Conservation (phyloP, 1,284 basidiomycete genomes). For the Microbotryum violaceum region DNA sequence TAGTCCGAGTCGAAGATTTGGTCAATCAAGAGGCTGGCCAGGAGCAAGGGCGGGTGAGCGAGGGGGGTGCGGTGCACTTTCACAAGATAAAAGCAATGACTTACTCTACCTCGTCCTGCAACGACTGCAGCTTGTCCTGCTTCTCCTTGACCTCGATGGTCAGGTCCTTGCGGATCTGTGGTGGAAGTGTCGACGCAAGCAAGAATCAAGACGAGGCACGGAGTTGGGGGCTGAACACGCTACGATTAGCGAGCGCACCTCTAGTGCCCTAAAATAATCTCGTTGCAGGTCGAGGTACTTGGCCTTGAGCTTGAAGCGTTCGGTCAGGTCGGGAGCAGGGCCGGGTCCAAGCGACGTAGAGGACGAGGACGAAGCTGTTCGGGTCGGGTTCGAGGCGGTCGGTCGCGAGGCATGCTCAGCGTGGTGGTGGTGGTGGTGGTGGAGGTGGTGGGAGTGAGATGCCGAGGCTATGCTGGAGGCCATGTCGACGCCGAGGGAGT, state of each 20-base stretch:
- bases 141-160: constrained; percentile 27
- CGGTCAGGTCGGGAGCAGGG: constrained; percentile 21
- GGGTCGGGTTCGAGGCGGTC: not conserved
- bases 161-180: constrained; percentile 22
- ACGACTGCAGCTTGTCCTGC: constrained; percentile 21
- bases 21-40: constrained; percentile 26
- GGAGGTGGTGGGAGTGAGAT: not conserved
- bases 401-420: not conserved
- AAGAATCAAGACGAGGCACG: not conserved
- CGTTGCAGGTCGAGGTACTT: constrained; percentile 23
- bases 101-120: constrained; percentile 31
- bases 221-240: not conserved
- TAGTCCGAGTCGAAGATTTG: constrained; percentile 31
- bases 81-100: not conserved
- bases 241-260: constrained; percentile 2
- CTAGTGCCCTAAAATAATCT: constrained; percentile 5
- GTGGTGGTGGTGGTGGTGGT: constrained; percentile 2
- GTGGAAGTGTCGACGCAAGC: not conserved
- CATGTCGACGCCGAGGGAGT: not conserved
- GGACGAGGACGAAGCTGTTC: constrained; percentile 8
- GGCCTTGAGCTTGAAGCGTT: constrained; percentile 19
- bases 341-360: not conserved
- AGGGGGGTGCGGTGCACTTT: not conserved
- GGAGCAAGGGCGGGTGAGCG: not conserved
- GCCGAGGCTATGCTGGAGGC: not conserved